These are phyloP conservation scores for Hygrophorus pudorinus DNA, from an alignment of 768 basidiomycete genomes.

Conservation along the genomic window DNA sequence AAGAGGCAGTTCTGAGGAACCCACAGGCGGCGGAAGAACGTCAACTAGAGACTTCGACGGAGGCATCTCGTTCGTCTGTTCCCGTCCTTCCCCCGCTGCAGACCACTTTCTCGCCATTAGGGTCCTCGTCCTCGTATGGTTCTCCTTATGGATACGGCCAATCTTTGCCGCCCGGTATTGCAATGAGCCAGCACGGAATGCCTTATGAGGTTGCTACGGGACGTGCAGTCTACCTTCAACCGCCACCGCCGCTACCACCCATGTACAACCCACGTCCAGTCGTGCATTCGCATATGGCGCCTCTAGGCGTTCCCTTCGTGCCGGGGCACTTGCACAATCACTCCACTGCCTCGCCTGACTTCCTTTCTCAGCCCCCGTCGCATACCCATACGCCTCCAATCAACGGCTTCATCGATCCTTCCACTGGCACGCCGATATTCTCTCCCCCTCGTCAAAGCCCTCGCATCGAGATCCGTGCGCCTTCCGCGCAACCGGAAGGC, in stretches of 20 bases:
- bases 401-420: slow-evolving; percentile 55
- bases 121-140: slow-evolving; percentile 50
- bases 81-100: slow-evolving; percentile 31
- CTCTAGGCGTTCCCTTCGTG: slow-evolving; percentile 40
- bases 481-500: slow-evolving; percentile 19
- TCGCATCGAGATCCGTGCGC: slow-evolving; percentile 69
- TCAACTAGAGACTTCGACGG: slow-evolving; percentile 7
- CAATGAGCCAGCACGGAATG: slow-evolving; percentile 63
- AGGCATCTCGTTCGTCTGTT: slow-evolving; percentile 9
- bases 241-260: slow-evolving; percentile 44
- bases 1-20: slow-evolving; percentile 34
- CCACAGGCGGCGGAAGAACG: slow-evolving; percentile 20
- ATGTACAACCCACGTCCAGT: slow-evolving; percentile 64
- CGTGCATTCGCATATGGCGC: slow-evolving; percentile 43
- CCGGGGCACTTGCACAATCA: slow-evolving; percentile 56
- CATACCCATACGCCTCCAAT: slow-evolving; percentile 54
- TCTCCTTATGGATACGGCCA: slow-evolving; percentile 56
- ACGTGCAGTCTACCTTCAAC: slow-evolving; percentile 63
- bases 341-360: slow-evolving; percentile 53
- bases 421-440: slow-evolving; percentile 63
- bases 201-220: slow-evolving; percentile 80
- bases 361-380: slow-evolving; percentile 39
- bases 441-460: slow-evolving; percentile 62
- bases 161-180: slow-evolving; percentile 66
- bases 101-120: slow-evolving; percentile 33